These are phyloP conservation scores for Phytopythium litorale DNA, from an alignment of 352 stramenopile genomes.

Conservation along the genomic window DNA sequence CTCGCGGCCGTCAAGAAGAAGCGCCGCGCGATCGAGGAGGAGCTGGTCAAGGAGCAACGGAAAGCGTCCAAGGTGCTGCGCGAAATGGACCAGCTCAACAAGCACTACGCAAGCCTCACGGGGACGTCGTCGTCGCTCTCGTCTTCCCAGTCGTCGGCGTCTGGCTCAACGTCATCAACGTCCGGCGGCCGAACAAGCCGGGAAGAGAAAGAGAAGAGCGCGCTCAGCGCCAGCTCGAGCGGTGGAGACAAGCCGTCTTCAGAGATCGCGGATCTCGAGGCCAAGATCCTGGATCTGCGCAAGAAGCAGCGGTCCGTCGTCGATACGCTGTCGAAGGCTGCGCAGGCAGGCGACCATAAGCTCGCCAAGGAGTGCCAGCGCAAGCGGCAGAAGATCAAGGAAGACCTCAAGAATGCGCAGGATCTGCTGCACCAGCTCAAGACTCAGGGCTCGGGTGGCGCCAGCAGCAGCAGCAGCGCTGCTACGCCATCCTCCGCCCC, in stretches of 20 bases:
- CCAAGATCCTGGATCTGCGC: constrained; percentile 68
- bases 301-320: constrained; percentile 78
- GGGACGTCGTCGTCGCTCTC: constrained; percentile 32
- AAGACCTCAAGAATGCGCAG: constrained; percentile 68
- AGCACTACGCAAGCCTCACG: constrained; percentile 53
- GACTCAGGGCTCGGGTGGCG: constrained; percentile 19
- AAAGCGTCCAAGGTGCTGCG: constrained; percentile 72
- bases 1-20: constrained; percentile 63
- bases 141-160: constrained; percentile 32
- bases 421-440: constrained; percentile 67
- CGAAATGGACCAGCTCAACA: constrained; percentile 84
- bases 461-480: neutral
- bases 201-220: constrained; percentile 20
- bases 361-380: constrained; percentile 74
- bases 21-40: constrained; percentile 68
- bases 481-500: constrained; percentile 5
- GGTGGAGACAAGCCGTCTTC: constrained; percentile 28
- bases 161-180: constrained; percentile 11
- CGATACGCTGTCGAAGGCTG: constrained; percentile 68
- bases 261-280: constrained; percentile 56
- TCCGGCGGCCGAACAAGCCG: constrained; percentile 4
- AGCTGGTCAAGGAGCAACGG: constrained; percentile 75
- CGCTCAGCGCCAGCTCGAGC: constrained; percentile 17
- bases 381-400: constrained; percentile 69
- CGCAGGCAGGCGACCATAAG: constrained; percentile 63